Evolutionary conservation across 768 basidiomycete species (phyloP), one percentile per base, ranked within the genome.

Genomic region (Kwoniella shandongensis): DNA sequence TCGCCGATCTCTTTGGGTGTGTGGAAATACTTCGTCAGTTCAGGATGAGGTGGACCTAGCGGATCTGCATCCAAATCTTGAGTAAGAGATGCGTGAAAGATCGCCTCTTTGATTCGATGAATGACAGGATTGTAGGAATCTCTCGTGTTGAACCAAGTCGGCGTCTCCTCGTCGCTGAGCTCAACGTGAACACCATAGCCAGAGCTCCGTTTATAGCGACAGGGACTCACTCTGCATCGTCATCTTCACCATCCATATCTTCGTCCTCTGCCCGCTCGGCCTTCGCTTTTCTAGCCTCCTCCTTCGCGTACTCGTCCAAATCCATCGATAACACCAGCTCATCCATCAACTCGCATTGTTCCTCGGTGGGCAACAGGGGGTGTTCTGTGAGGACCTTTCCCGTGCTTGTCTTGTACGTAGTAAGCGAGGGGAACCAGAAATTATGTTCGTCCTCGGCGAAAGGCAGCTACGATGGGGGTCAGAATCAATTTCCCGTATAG

Each of bases 401-500:
- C 44, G 85, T 86, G 72, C 84, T 88, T 53, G 84, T 86, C 56
- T 86, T 79, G 15, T 94, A 81, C 10, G 80, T 80, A 41, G 85
- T 83, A 27, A 98, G 81, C 0, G 89, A 89, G 0, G 87, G 84
- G 73, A 99, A 97, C 10, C 84, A 85, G 75, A 89, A 91, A 62
- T 85, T 88, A 56, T 91, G 84, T 50, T 91, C 81, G 66, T 99
- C 94, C 72, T 99, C 94, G 1, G 91, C 91, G 70, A 96, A 97
- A 0, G 94, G 94, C 83, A 97, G 84, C 91, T 93, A 62, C 10
- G 39, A 32, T 22, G 15, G 8, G 15, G 29, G 13, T 35, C 15
- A 22, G 11, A 46, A 46, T 42, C 32, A 40, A 40, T 11, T 57
- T 42, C 59, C n/a, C 66, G 10, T 18, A 35, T 22, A 50, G n/a